Evolutionary conservation across 2,329 filamentous ascomycete species (phyloP).

Genomic region (Grosmannia penicillata): DNA sequence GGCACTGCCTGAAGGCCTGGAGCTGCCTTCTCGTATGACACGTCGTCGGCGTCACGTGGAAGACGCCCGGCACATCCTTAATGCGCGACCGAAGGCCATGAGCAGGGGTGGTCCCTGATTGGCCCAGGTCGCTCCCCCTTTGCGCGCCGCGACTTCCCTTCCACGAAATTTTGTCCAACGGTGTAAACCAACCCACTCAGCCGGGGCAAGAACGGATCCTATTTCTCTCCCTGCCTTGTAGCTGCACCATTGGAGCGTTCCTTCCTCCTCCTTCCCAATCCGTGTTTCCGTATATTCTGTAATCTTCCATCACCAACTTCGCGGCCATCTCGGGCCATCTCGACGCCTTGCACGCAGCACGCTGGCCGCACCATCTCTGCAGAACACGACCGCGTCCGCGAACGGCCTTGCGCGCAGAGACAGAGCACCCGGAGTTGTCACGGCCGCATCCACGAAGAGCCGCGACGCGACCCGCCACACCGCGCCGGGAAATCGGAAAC

Average conservation of each 20-base stretch:
- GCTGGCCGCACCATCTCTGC: too few species aligned
- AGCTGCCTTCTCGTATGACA: too few species aligned
- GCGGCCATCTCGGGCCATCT: not conserved
- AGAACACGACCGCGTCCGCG: too few species aligned
- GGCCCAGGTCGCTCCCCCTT: not conserved
- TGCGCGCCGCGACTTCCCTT: slow-evolving; percentile 2
- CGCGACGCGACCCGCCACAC: too few species aligned
- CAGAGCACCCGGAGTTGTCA: too few species aligned
- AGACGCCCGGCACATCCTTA: not conserved
- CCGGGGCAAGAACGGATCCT: not conserved
- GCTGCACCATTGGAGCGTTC: not conserved
- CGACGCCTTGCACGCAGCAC: too few species aligned
- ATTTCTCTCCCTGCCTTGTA: not conserved
- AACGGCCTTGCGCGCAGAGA: too few species aligned
- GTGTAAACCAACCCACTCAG: not conserved
- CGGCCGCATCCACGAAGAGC: too few species aligned
- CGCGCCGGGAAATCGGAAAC: too few species aligned
- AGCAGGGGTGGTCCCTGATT: not conserved
- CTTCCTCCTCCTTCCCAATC: not conserved
- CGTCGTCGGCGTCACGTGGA: not conserved
- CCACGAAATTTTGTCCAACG: not conserved
- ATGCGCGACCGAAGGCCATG: not conserved
- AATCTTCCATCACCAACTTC: too few species aligned
- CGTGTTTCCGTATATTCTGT: not conserved
- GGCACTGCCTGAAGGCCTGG: too few species aligned